Evolutionary conservation across 306 rosid genomes (phyloP).

Genomic region (Acacia melanoxylon): DNA sequence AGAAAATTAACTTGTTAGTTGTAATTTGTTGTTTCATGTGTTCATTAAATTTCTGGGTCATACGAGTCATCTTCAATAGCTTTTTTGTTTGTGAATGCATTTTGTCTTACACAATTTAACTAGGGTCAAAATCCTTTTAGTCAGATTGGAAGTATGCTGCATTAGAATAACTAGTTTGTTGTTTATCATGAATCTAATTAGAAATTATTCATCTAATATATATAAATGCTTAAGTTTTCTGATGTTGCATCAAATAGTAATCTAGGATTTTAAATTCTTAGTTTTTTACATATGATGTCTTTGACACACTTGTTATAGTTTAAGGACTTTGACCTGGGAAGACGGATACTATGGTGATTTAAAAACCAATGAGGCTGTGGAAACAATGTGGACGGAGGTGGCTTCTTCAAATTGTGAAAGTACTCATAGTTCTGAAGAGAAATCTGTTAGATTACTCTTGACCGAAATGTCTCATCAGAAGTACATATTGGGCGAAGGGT

Average conservation of each 20-base stretch:
- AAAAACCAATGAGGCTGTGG: conserved; percentile 44
- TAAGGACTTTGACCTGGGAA: conserved; percentile 88
- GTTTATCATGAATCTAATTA: conserved; percentile 8
- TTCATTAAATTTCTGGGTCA: not conserved
- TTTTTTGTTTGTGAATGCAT: not conserved
- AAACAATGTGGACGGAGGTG: conserved; percentile 32
- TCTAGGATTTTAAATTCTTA: not conserved
- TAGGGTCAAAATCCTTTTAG: conserved; percentile 6
- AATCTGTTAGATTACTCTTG: conserved; percentile 51
- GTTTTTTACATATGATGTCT: conserved; percentile 10
- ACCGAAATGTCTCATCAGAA: conserved; percentile 62
- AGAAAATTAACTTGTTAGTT: not conserved
- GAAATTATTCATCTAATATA: not conserved
- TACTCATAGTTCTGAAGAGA: conserved; percentile 38
- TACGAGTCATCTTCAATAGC: not conserved
- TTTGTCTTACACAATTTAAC: conserved; percentile 1
- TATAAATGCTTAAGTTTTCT: conserved; percentile 1
- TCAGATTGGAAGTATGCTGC: not conserved
- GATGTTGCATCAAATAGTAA: not conserved
- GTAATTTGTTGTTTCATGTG: not conserved
- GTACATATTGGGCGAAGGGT: conserved; percentile 84
- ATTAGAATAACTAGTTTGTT: not conserved
- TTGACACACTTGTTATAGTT: conserved; percentile 26
- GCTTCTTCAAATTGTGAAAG: conserved; percentile 40
- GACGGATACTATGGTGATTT: conserved; percentile 58